Percentiles rank a stretch among this genome's conserved stretches.
Evolutionary conservation across 1,139 yeast species (phyloP).

Genomic region (Yamadazyma atlantica): DNA sequence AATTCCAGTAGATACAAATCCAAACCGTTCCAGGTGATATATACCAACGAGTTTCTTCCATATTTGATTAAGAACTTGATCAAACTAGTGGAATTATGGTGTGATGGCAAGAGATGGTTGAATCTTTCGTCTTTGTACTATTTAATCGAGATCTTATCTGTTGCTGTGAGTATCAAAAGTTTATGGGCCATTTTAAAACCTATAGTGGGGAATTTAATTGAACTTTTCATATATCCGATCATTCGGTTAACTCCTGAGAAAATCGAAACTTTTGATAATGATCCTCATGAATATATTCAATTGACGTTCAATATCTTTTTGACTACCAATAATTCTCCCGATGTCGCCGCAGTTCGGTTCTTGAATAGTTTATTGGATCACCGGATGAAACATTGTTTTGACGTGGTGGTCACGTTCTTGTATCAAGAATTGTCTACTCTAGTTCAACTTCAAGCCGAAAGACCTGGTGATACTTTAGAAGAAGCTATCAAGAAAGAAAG

Average conservation of each 20-base stretch:
- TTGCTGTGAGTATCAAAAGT: slow-evolving; percentile 62
- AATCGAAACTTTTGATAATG: slow-evolving; percentile 77
- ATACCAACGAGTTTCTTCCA: slow-evolving; percentile 63
- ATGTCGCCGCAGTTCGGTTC: slow-evolving; percentile 63
- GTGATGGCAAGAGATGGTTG: slow-evolving; percentile 64
- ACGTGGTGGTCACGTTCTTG: slow-evolving; percentile 65
- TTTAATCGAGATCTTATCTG: slow-evolving; percentile 64
- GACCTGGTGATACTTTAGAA: slow-evolving; percentile 42
- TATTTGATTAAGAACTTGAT: slow-evolving; percentile 66
- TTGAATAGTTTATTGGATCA: slow-evolving; percentile 67
- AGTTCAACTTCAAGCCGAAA: slow-evolving; percentile 20
- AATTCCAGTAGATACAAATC: slow-evolving; percentile 53
- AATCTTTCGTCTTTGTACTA: slow-evolving; percentile 66
- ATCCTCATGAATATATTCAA: slow-evolving; percentile 90
- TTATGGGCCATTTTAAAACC: slow-evolving; percentile 76
- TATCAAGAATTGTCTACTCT: slow-evolving; percentile 51
- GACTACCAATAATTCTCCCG: slow-evolving; percentile 59
- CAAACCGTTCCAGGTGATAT: slow-evolving; percentile 48
- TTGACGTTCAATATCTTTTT: slow-evolving; percentile 63
- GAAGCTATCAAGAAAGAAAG: slow-evolving; percentile 79
- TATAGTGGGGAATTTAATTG: slow-evolving; percentile 61
- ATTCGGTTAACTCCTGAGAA: slow-evolving; percentile 70
- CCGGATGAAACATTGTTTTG: slow-evolving; percentile 60
- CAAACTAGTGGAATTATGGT: slow-evolving; percentile 72
- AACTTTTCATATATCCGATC: slow-evolving; percentile 77